Evolutionary conservation across 495 filamentous ascomycete genomes (phyloP), one percentile per base, ranked within the genome.

Genomic region (Lasiosphaeria ovina): DNA sequence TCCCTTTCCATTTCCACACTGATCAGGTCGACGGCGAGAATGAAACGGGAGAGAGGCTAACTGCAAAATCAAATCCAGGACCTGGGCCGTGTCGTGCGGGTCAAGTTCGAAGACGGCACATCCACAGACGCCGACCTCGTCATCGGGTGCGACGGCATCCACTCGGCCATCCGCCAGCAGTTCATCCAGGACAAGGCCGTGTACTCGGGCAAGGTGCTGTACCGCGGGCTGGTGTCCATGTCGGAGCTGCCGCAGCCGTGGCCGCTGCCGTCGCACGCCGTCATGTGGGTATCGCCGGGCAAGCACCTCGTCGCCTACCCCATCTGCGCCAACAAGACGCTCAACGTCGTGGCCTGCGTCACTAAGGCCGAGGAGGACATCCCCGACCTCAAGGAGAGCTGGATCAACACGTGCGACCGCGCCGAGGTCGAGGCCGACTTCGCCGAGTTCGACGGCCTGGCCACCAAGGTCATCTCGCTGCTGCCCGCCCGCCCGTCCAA

Each of bases 141-240:
- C 9, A 79, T 86, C 54, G 83, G 78, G n/a, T 82, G 79, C 62
- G 83, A 85, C 62, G 83, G 83, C 2, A 80, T 85, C 58, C 78
- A 76, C 52, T 83, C 81, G 4, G 65, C 68, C 2, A 70, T 83
- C 0, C 74, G 82, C 32, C 69, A 71, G 0, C 69, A 70, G 53
- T 72, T 62, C 52, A 47, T 62, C n/a, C 31, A 59, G 4, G 68
- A 69, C 52, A 70, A 74, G 52, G 73, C 80, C 0, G 50, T 66
- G 16, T 84, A 77, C 68, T 77, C 62, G 0, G 78, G 79, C 63
- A 78, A 81, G 56, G 61, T 74, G 24, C 74, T 76, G 32, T 82
- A 74, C 62, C 75, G 83, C 2, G 78, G 73, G 2, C 66, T 84
- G 0, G 66, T 85, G 9, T 78, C 79, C 0, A 81, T 83, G 72